Evolutionary conservation across 176 grass and related monocot genomes (phyloP).

Genomic region (Secale cereale): DNA sequence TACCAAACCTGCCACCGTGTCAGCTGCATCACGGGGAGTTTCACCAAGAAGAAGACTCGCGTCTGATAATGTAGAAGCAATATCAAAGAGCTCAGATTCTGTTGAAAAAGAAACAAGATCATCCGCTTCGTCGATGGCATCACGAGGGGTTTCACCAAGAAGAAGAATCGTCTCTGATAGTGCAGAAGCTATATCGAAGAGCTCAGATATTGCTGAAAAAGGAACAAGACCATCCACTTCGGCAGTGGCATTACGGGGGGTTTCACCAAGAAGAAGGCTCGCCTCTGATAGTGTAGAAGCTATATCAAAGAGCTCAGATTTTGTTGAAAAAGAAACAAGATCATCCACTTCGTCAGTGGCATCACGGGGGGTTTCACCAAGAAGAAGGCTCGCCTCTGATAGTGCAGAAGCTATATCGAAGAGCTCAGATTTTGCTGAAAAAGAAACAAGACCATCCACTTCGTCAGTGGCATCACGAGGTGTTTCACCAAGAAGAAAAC

Average conservation of each 20-base stretch:
- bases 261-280: slow-evolving; percentile 11
- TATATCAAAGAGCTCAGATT: slow-evolving; percentile 24
- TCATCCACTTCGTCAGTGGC: neutral
- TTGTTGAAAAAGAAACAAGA: slow-evolving; percentile 25
- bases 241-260: no score
- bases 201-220: neutral
- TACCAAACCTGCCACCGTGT: slow-evolving; percentile 8
- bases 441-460: neutral
- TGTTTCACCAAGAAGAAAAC: slow-evolving; percentile 14
- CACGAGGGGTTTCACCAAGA: neutral
- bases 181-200: neutral
- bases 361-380: slow-evolving; percentile 33
- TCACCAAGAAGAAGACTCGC: slow-evolving; percentile 33
- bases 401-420: slow-evolving; percentile 24
- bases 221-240: no score
- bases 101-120: slow-evolving; percentile 13
- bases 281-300: neutral
- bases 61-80: neutral
- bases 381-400: slow-evolving; percentile 34
- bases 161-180: neutral
- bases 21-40: neutral
- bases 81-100: slow-evolving; percentile 7
- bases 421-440: slow-evolving; percentile 25
- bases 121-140: slow-evolving; percentile 19
- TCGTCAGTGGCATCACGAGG: neutral